Percentiles rank a stretch among this genome's conserved stretches.
phyloP scores from a whole-genome alignment of 495 filamentous ascomycete genomes.

The Neurospora sp. region DNA sequence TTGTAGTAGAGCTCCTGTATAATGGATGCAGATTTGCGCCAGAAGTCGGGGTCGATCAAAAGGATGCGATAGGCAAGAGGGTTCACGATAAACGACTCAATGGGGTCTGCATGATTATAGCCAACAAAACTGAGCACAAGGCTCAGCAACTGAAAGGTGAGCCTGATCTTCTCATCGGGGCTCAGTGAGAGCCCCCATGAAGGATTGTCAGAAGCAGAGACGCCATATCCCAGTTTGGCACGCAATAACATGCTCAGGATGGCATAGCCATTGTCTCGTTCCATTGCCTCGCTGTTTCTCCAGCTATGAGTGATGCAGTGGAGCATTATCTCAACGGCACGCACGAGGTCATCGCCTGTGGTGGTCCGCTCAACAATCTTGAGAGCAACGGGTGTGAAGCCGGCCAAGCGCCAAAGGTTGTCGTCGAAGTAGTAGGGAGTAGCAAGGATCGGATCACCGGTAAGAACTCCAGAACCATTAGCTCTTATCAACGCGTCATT shows the following conservation, averaged over 20 bases:
- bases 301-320: conserved; percentile 77
- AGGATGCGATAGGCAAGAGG: conserved; percentile 87
- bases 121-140: conserved; percentile 79
- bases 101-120: conserved; percentile 63
- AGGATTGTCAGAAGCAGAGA: conserved; percentile 27
- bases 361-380: conserved; percentile 71
- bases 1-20: conserved; percentile 84
- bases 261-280: conserved; percentile 86
- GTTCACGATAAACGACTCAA: conserved; percentile 87
- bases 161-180: conserved; percentile 48
- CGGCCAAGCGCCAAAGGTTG: conserved; percentile 83
- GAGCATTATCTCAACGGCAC: conserved; percentile 74
- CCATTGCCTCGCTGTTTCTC: conserved; percentile 98
- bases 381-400: conserved; percentile 72
- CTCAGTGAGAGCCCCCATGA: conserved; percentile 29
- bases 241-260: conserved; percentile 71
- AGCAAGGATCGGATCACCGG: conserved; percentile 73
- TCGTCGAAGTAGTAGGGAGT: conserved; percentile 79
- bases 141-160: conserved; percentile 61
- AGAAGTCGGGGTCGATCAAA: conserved; percentile 83
- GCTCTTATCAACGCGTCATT: conserved; percentile 75
- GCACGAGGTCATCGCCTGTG: conserved; percentile 56
- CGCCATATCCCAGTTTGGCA: conserved; percentile 57
- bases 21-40: conserved; percentile 63
- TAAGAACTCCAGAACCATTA: conserved; percentile 70